Evolutionary conservation across 495 filamentous ascomycete genomes (phyloP).

Genomic region (Hyphodiscus hymeniophilus): DNA sequence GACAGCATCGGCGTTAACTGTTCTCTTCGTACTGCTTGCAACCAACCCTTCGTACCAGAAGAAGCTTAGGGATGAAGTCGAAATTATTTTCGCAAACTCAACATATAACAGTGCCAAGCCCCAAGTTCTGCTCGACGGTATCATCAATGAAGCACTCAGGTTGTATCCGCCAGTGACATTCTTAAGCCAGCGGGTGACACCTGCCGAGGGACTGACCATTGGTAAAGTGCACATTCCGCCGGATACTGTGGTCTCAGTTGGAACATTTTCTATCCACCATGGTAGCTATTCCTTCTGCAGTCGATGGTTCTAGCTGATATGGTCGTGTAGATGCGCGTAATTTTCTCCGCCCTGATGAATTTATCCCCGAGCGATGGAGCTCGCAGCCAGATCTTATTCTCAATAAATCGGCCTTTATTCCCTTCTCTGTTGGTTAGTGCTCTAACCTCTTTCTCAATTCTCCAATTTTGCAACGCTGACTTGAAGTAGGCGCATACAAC

Average conservation of each 20-base stretch:
- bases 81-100: conserved; percentile 10
- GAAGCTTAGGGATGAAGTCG: conserved; percentile 4
- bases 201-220: conserved; percentile 34
- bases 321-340: background rate
- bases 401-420: conserved; percentile 39
- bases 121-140: conserved; percentile 30
- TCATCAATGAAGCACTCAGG: conserved; percentile 49
- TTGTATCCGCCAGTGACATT: conserved; percentile 35
- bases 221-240: conserved; percentile 39
- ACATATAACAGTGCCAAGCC: conserved; percentile 11
- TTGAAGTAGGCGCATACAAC: conserved; percentile 16
- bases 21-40: conserved; percentile 3
- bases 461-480: background rate
- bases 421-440: conserved; percentile 36
- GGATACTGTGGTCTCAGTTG: background rate
- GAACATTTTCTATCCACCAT: background rate
- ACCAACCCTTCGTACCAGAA: background rate
- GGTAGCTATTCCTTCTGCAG: background rate
- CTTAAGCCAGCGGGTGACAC: conserved; percentile 30
- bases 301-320: no score
- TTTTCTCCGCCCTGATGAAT: conserved; percentile 26
- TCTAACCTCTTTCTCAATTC: background rate
- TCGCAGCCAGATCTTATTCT: conserved; percentile 33
- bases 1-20: conserved; percentile 4
- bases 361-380: conserved; percentile 50